Conservation (phyloP, 2,329 filamentous ascomycete species). For the Scytalidium lignicola region DNA sequence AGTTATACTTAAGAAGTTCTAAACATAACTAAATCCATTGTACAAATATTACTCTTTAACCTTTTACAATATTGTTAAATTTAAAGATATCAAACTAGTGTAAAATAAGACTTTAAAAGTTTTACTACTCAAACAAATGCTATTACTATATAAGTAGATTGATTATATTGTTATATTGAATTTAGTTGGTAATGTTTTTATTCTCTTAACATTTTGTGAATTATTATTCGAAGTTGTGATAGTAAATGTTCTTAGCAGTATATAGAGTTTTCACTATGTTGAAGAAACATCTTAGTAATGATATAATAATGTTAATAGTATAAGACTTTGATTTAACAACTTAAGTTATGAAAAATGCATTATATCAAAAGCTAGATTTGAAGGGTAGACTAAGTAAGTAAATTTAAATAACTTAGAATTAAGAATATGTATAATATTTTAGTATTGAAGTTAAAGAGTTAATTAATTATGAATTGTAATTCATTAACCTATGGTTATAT, state of each 20-base stretch:
- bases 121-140: neutral
- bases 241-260: neutral
- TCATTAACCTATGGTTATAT: too few species aligned
- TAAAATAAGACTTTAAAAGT: neutral
- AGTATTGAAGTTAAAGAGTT: too few species aligned
- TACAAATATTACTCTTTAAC: neutral
- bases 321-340: too few species aligned
- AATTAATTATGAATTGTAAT: too few species aligned
- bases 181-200: neutral
- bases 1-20: neutral
- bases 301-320: too few species aligned
- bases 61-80: neutral
- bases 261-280: neutral
- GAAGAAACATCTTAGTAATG: neutral
- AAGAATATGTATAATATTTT: too few species aligned
- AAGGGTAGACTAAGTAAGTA: too few species aligned
- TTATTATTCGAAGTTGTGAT: neutral
- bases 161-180: neutral
- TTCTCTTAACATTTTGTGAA: neutral
- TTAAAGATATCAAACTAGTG: neutral
- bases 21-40: conserved; percentile 1
- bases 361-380: too few species aligned
- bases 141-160: neutral
- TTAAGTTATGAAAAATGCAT: too few species aligned
- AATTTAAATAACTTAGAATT: too few species aligned